Evolutionary conservation across 2,329 filamentous ascomycete species (phyloP), one percentile per base, ranked within the genome.

Genomic region (Harringtonia aguacate): DNA sequence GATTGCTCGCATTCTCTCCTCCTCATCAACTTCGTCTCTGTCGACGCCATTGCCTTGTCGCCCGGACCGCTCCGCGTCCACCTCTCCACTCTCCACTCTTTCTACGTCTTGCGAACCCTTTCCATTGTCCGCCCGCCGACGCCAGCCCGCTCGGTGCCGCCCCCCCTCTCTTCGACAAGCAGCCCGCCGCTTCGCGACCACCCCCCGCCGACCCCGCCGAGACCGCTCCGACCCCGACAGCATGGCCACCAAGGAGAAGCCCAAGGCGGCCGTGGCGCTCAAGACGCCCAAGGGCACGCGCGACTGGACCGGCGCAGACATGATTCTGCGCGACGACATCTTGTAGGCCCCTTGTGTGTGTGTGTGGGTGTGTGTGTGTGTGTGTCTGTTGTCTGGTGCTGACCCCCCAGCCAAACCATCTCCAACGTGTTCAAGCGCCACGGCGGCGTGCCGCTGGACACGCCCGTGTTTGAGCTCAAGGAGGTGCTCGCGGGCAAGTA

Each of bases 231-330:
- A 27, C 43, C 38, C 28, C 46, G 41, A 7, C 30, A n/a, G 22
- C 43, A 50, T 50, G 48, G 46, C 48, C 12, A 33, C 41, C 34
- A 48, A 52, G 29, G 48, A 53, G 20, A 46, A 50, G 48, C 36
- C 45, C 45, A 53, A 54, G 45, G 42, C 50, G 8, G 43, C 48
- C 6, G 43, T 57, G 15, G 54, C 77, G 59, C 67, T 86, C 58
- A 88, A 88, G 69, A 82, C 79, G 54, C 82, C 84, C 47, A 88
- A 88, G 69, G 84, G 84, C 50, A 88, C 84, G 42, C 78, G 81
- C 55, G 84, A 88, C 61, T 70, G 77, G 78, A 68, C 73, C 49
- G 80, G 78, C 47, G 68, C 70, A 57, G 76, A 84, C 59, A 78
- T 82, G 66, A 71, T 82, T 53, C 74, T 85, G 55, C 74, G 80